Evolutionary conservation across 208 protist species (phyloP).

Genomic region (Angomonas deanei): DNA sequence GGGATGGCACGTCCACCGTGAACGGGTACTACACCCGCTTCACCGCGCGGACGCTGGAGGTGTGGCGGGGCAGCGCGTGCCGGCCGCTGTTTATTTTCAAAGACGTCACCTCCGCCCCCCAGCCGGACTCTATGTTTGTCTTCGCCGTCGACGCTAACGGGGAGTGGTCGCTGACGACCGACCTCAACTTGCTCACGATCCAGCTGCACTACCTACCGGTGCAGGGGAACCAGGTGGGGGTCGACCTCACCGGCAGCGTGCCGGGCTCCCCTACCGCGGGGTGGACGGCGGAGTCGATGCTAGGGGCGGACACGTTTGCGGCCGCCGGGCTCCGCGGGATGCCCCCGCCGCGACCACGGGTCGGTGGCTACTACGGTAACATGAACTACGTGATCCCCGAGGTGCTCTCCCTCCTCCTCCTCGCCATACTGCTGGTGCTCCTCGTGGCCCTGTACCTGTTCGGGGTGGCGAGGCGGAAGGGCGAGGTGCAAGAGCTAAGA

Average conservation of each 20-base stretch:
- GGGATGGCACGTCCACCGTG: not conserved
- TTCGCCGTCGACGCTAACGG: not conserved
- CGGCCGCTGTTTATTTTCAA: not conserved
- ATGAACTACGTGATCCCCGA: not conserved
- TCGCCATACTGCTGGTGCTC: not conserved
- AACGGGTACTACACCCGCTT: not conserved
- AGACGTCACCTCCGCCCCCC: too few species aligned
- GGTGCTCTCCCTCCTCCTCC: not conserved
- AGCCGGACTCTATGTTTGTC: too few species aligned
- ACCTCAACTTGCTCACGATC: not conserved
- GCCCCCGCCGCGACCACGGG: too few species aligned
- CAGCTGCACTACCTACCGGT: not conserved
- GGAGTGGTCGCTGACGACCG: not conserved
- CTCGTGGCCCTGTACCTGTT: too few species aligned
- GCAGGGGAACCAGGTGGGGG: not conserved
- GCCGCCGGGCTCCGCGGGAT: not conserved
- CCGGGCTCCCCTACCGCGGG: too few species aligned
- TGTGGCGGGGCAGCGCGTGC: not conserved
- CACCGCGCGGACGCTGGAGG: not conserved
- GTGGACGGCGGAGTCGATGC: too few species aligned
- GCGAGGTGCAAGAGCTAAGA: too few species aligned
- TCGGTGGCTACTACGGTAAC: too few species aligned
- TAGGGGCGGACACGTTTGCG: too few species aligned
- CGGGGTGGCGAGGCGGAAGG: too few species aligned
- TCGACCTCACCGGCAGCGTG: not conserved